phyloP scores from a whole-genome alignment of 2,329 filamentous ascomycete species.

The Gnomoniopsis sp. region DNA sequence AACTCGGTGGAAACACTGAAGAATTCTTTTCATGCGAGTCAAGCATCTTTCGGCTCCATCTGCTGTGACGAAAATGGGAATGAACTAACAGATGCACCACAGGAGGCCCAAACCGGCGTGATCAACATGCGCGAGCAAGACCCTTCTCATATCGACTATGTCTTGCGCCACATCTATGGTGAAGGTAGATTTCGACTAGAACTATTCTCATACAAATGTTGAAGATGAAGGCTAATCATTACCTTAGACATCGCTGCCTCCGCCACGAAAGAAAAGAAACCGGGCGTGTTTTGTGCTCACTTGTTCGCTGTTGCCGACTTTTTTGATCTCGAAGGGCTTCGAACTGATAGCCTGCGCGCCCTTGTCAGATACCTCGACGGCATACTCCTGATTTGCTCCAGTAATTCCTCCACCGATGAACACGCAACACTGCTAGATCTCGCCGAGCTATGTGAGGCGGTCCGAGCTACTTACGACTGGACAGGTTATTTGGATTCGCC shows the following conservation, averaged over 20 bases:
- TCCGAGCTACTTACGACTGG: too few species aligned
- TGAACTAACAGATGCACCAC: too few species aligned
- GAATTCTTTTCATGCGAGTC: too few species aligned
- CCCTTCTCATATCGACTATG: slow-evolving; percentile 31
- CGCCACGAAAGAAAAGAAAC: neutral
- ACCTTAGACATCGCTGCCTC: neutral
- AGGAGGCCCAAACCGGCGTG: neutral
- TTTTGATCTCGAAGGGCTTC: neutral
- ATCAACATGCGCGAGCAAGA: neutral
- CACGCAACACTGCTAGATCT: too few species aligned
- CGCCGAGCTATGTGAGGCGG: too few species aligned
- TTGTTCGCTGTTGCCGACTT: neutral
- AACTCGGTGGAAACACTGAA: too few species aligned
- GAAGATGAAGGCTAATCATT: neutral
- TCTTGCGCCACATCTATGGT: neutral
- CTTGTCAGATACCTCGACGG: neutral
- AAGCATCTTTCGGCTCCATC: too few species aligned
- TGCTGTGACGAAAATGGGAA: neutral
- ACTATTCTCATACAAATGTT: rapidly evolving
- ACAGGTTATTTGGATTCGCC: too few species aligned
- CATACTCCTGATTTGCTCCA: too few species aligned
- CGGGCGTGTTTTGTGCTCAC: neutral
- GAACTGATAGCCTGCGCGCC: neutral
- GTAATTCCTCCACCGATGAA: too few species aligned
- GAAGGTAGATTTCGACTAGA: neutral